Conservation (phyloP, 148 eudicot genomes). For the Selenicereus undatus region DNA sequence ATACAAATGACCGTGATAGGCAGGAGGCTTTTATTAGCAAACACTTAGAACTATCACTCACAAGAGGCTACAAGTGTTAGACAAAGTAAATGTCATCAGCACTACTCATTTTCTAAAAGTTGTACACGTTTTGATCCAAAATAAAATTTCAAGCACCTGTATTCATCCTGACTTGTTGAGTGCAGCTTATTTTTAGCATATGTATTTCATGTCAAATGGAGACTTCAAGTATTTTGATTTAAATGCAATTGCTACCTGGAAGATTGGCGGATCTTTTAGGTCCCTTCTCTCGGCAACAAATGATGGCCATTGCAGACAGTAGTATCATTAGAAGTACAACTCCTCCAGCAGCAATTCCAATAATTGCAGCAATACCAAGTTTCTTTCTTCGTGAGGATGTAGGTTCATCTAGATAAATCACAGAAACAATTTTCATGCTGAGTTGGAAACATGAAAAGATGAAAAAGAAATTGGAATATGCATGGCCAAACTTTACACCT, state of each 20-base stretch:
- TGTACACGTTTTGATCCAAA: background rate
- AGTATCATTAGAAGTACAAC: slow-evolving; percentile 34
- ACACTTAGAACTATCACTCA: background rate
- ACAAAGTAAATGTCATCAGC: background rate
- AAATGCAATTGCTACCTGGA: slow-evolving; percentile 34
- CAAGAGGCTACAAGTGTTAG: background rate
- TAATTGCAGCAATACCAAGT: slow-evolving; percentile 29
- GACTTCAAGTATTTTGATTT: background rate
- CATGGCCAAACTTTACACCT: background rate
- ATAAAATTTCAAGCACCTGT: background rate
- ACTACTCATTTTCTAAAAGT: background rate
- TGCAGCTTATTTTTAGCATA: background rate
- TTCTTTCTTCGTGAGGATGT: slow-evolving; percentile 22
- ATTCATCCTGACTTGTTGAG: background rate
- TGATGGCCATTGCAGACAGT: slow-evolving; percentile 33
- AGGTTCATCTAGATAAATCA: slow-evolving; percentile 19
- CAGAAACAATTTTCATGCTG: background rate
- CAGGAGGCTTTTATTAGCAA: background rate
- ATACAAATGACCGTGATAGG: background rate
- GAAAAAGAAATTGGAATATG: background rate
- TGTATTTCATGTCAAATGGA: background rate
- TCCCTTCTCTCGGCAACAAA: slow-evolving; percentile 39
- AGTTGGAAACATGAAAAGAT: background rate
- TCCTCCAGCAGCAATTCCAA: slow-evolving; percentile 54
- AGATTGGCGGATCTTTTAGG: slow-evolving; percentile 37